These are phyloP conservation scores for Neurospora terricola DNA, from an alignment of 495 filamentous ascomycete genomes.

Conservation along the genomic window DNA sequence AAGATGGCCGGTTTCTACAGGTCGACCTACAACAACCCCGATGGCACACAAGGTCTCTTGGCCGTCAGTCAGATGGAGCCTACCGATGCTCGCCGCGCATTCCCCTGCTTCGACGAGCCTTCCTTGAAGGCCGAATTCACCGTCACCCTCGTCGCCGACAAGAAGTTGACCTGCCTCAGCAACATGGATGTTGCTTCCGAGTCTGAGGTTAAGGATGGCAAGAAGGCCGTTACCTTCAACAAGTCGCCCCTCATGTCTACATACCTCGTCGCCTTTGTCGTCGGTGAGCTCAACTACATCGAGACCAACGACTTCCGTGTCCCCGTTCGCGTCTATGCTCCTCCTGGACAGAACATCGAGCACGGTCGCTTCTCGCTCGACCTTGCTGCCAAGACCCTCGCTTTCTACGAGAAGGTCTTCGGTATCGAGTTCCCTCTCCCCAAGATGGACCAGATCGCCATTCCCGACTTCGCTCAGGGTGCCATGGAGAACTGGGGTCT, in stretches of 20 bases:
- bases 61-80: conserved; percentile 79
- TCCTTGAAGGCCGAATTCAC: conserved; percentile 65
- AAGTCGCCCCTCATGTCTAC: conserved; percentile 68
- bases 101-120: conserved; percentile 74
- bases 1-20: conserved; percentile 79
- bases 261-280: conserved; percentile 65
- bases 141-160: conserved; percentile 63
- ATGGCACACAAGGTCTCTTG: conserved; percentile 53
- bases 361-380: conserved; percentile 61
- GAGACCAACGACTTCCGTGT: conserved; percentile 67
- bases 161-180: conserved; percentile 63
- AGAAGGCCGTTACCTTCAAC: conserved; percentile 67
- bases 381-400: conserved; percentile 55
- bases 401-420: conserved; percentile 71
- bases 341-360: conserved; percentile 52
- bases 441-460: conserved; percentile 98
- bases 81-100: conserved; percentile 63
- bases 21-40: conserved; percentile 58
- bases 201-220: conserved; percentile 46
- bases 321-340: conserved; percentile 61
- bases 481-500: conserved; percentile 99
- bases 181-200: conserved; percentile 71
- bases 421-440: conserved; percentile 55
- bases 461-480: conserved; percentile 85
- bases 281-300: conserved; percentile 67